phyloP scores from a whole-genome alignment of 2,329 filamentous ascomycete species.

The Dactylonectria estremocensis region DNA sequence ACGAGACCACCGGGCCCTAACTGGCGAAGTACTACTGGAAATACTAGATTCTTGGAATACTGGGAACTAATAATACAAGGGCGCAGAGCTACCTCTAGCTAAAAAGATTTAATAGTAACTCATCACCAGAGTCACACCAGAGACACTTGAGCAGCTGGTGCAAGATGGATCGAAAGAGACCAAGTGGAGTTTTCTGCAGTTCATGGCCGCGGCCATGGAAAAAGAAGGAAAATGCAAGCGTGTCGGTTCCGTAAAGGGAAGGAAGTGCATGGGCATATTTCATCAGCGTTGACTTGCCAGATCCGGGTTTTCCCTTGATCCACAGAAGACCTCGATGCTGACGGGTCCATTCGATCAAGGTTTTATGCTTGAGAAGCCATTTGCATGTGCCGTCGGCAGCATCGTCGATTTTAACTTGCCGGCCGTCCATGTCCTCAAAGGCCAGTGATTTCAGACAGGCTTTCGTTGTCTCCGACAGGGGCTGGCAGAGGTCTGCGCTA shows the following conservation, averaged over 20 bases:
- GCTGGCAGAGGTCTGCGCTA: too few relatives aligned
- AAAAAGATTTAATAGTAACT: too few relatives aligned
- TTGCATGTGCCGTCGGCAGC: too few relatives aligned
- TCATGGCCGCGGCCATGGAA: constrained; percentile 48
- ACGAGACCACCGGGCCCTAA: too few relatives aligned
- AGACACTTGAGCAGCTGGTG: constrained; percentile 50
- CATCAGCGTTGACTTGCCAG: constrained; percentile 56
- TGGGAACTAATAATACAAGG: too few relatives aligned
- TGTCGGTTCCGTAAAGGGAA: neutral
- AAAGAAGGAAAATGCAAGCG: constrained; percentile 12
- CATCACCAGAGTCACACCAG: too few relatives aligned
- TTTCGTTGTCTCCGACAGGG: neutral
- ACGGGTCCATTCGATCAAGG: neutral
- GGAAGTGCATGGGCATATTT: constrained; percentile 30
- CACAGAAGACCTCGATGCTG: constrained; percentile 45
- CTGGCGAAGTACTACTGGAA: too few relatives aligned
- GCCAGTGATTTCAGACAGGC: constrained; percentile 18
- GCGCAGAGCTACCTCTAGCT: too few relatives aligned
- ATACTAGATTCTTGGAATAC: too few relatives aligned
- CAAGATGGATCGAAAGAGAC: constrained; percentile 55
- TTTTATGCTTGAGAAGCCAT: constrained; percentile 15
- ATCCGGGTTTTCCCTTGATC: constrained; percentile 54
- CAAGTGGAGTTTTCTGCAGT: constrained; percentile 52
- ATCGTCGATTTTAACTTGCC: constrained; percentile 6
- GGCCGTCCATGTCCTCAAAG: constrained; percentile 19